Base-by-base conservation (phyloP, 768 basidiomycete genomes). In the Psilocybe sp. region DNA sequence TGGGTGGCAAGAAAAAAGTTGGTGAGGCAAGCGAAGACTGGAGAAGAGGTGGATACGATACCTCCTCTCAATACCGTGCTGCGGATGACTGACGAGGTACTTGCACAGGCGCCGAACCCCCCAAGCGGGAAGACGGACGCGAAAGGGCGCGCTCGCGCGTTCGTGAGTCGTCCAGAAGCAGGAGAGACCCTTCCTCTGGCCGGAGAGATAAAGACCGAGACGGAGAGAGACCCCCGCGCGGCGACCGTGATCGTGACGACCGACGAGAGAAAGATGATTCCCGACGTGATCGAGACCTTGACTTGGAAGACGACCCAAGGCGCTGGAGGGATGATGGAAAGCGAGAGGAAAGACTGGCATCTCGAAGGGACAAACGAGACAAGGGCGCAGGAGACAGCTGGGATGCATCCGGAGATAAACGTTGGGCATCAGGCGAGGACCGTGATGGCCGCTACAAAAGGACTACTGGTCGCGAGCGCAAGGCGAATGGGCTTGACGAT, bases 301-400 rank as follows among this genome's bases (percentile, higher is more conserved):
- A 73, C n/a, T 83, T 83, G 13, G 67, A 68, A 7, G 87, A 89
- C 39, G 87, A 90, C 56, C 70, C 83, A 19, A 75, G 89, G 46
- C 80, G 83, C 52, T 92, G 89, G 89, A 75, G 87, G 58, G 89
- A 92, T 61, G 89, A 91, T 56, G 89, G 89, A 13, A 87, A 81
- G 64, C 78, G 89, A 41, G 89, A 92, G 38, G 89, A 92, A 60
- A 75, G 89, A 32, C 61, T 89, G 48, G 78, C 83, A 37, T 73
- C 81, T 15, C 75, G 86, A 46, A 78, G 86, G 50, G 75, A 74
- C n/a, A 69, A 70, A 23, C 72, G 75, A 40, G 78, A 79, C 34
- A 70, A 72, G 53, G 61, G 63, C 14, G 67, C 69, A 19, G 65
- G 71, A 14, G 73, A 65, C 36, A 53, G 60, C 46, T 76, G 73